These are phyloP conservation scores for Elongisporangium undulatum DNA, from an alignment of 352 stramenopile species.

Conservation along the genomic window DNA sequence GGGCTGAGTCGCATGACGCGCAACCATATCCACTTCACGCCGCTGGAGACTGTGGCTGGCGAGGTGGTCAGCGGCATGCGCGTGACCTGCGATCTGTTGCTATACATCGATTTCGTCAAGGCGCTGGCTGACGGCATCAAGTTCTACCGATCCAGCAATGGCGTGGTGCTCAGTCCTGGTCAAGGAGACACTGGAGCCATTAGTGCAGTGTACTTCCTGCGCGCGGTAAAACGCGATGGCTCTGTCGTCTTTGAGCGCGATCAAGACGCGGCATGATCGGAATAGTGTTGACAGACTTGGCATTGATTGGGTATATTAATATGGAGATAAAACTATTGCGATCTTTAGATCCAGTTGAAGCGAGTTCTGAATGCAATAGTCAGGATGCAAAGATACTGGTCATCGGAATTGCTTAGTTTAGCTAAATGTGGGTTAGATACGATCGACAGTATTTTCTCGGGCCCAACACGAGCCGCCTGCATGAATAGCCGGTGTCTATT, in stretches of 20 bases:
- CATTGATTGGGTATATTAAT: too few species aligned
- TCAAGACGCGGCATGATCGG: not conserved
- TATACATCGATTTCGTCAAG: constrained; percentile 62
- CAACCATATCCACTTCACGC: constrained; percentile 86
- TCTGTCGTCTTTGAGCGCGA: constrained; percentile 48
- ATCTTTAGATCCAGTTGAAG: too few species aligned
- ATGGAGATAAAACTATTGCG: too few species aligned
- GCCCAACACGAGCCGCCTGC: too few species aligned
- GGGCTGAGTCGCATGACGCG: constrained; percentile 76
- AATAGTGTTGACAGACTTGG: too few species aligned
- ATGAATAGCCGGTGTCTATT: too few species aligned
- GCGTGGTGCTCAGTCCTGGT: constrained; percentile 73
- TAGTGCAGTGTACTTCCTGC: constrained; percentile 51
- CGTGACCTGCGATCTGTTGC: constrained; percentile 57
- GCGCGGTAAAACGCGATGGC: constrained; percentile 45
- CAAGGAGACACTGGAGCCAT: constrained; percentile 44
- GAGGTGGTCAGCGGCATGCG: constrained; percentile 82
- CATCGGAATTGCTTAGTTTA: too few species aligned
- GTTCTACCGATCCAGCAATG: constrained; percentile 85
- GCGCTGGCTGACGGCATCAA: constrained; percentile 66
- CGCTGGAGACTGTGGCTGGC: constrained; percentile 32
- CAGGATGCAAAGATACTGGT: too few species aligned
- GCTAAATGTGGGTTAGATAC: too few species aligned
- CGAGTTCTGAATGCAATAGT: too few species aligned
- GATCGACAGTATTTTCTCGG: too few species aligned